Percentiles rank a stretch among this genome's conserved stretches.
Conservation (phyloP, 2,329 filamentous ascomycete species). For the Fusarium sp. region DNA sequence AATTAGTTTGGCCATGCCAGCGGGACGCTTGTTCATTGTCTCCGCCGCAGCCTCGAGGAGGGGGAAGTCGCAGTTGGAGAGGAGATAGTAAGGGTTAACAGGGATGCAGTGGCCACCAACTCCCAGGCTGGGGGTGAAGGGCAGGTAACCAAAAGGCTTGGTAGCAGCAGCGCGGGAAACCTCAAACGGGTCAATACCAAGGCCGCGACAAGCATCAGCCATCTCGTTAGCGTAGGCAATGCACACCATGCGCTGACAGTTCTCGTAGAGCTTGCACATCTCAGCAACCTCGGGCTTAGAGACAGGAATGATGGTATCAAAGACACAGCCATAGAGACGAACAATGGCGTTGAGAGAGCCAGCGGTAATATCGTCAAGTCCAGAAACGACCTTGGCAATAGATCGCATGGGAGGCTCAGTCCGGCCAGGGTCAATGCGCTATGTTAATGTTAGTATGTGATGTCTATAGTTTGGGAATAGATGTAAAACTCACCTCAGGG, state of each 20-base stretch:
- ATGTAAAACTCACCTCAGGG: constrained; percentile 47
- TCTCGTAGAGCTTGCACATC: constrained; percentile 68
- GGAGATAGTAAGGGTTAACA: constrained; percentile 64
- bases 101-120: constrained; percentile 68
- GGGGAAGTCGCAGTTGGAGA: constrained; percentile 59
- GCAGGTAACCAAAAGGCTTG: constrained; percentile 64
- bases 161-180: constrained; percentile 59
- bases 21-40: constrained; percentile 56
- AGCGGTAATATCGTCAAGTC: constrained; percentile 58
- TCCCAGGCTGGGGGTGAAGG: constrained; percentile 59
- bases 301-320: constrained; percentile 59
- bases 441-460: background rate
- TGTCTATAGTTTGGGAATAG: fast-evolving
- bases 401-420: constrained; percentile 51
- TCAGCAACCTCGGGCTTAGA: constrained; percentile 64
- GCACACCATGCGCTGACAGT: constrained; percentile 65
- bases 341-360: constrained; percentile 57
- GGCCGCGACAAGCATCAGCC: constrained; percentile 59
- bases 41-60: constrained; percentile 57
- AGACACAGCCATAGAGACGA: constrained; percentile 57
- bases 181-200: constrained; percentile 61
- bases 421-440: constrained; percentile 63
- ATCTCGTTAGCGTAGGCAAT: constrained; percentile 67
- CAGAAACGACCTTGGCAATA: constrained; percentile 66
- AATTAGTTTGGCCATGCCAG: constrained; percentile 21